These are phyloP conservation scores for Leishmania major DNA, from an alignment of 208 protist genomes.

Conservation along the genomic window DNA sequence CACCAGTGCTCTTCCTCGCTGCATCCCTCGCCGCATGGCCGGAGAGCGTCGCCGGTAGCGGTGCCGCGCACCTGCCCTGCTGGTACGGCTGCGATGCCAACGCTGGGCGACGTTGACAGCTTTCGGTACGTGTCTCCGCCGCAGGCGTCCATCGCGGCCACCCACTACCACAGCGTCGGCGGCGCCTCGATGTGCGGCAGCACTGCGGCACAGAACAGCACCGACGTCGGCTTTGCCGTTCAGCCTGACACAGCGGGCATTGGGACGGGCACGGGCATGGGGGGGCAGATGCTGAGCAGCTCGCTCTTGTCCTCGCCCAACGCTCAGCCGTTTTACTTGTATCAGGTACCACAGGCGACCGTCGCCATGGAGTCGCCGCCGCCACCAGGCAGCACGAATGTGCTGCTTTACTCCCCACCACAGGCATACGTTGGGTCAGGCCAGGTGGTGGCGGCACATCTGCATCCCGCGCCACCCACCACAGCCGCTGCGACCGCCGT, in stretches of 20 bases:
- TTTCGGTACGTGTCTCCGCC: conserved; percentile 7
- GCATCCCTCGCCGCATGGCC: neutral
- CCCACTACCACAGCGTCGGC: neutral
- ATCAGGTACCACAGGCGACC: conserved; percentile 10
- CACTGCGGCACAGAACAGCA: neutral
- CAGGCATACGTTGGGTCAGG: conserved; percentile 9
- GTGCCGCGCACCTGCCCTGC: neutral
- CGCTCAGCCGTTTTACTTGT: conserved; percentile 4
- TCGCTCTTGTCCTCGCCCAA: conserved; percentile 23
- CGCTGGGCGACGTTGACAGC: neutral
- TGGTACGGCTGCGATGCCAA: neutral
- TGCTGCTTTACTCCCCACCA: conserved; percentile 23
- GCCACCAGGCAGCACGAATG: neutral
- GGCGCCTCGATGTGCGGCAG: neutral
- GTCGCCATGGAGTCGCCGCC: conserved; percentile 3
- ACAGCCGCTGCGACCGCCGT: neutral
- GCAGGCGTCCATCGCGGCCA: neutral
- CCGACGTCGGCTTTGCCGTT: neutral
- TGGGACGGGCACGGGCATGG: neutral
- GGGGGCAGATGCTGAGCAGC: neutral
- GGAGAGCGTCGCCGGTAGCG: neutral
- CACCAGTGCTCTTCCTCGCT: neutral
- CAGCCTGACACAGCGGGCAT: neutral
- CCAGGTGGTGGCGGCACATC: neutral
- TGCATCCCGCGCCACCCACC: neutral